Base-by-base conservation (phyloP, 345 rosid genomes). In the Cardamine chenopodiifolia region DNA sequence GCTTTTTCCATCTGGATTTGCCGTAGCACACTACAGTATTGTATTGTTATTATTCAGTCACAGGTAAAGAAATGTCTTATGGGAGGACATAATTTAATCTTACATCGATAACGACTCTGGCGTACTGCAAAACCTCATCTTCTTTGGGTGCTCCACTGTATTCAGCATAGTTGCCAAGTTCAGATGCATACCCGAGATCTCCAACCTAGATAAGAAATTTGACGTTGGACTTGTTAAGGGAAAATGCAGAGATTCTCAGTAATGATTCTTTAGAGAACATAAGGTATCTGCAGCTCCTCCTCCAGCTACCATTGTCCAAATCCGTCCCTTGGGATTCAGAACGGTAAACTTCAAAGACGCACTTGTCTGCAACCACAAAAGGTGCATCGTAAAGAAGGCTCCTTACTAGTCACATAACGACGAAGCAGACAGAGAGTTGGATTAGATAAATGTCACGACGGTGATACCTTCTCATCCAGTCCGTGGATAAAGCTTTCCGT, bases 111-210 rank as follows among this genome's bases (percentile, higher is more conserved):
- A 92, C 97, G 19, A 90, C 99, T 86, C 98, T 89, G 18, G 99
- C 99, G 66, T 95, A 92, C 79, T 92, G 97, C 85, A 95, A 80
- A 28, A 95, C 97, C 82, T 95, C 97, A 62, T 90, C 97, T 79
- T 95, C 99, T 55, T 95, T 95, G 29, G 97, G 99, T 59, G 98
- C 97, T 72, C 99, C 99, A 79, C 98, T 95, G 61, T 95, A 92
- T 66, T 95, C 97, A 22, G 97, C 97, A 67, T 95, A 92, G 70
- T 90, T 95, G 1, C 97, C 97, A 20, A 95, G 97, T 82, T 95
- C 93, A 0, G 92, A 72, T 57, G 97, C 97, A 81, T 78, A 89
- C 15, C 99, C 97, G 40, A 95, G 97, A 84, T 92, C 99, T 73
- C 99, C 99, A 54, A 92, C 98, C 96, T 91, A 77, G 72, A 78